A percentile compares a stretch with the other conserved stretches of the same genome.
Conservation (phyloP, 495 filamentous ascomycete species). For the Penicillium lividum region DNA sequence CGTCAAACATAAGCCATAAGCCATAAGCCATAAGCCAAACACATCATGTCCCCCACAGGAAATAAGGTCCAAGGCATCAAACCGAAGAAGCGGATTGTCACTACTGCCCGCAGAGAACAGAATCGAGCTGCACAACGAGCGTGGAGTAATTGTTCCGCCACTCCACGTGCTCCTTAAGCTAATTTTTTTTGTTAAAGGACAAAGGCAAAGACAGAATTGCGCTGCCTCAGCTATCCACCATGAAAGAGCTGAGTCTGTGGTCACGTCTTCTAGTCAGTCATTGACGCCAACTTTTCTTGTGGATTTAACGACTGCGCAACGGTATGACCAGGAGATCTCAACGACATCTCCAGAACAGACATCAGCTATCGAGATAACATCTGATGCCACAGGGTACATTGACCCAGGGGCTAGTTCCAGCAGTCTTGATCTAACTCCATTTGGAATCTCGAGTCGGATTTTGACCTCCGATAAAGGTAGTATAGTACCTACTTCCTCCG, state of each 20-base stretch:
- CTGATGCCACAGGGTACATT: neutral
- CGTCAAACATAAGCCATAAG: neutral
- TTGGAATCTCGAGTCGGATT: neutral
- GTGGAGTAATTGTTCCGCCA: slow-evolving; percentile 33
- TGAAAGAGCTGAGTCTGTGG: neutral
- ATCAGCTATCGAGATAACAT: neutral
- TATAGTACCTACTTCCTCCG: neutral
- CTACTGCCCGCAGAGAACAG: slow-evolving; percentile 41
- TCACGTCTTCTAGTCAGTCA: neutral
- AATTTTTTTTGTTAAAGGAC: slow-evolving; percentile 8
- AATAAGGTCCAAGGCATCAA: neutral
- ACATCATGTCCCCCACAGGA: neutral
- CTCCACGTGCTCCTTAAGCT: neutral
- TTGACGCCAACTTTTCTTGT: neutral
- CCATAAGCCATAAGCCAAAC: neutral
- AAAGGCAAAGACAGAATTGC: neutral
- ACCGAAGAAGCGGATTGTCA: slow-evolving; percentile 36
- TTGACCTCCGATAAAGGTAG: neutral
- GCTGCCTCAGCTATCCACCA: neutral
- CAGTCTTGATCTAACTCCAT: neutral
- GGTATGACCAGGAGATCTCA: neutral
- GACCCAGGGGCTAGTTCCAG: neutral
- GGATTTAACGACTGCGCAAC: neutral
- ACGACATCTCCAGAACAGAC: neutral
- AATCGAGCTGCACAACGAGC: slow-evolving; percentile 42